Evolutionary conservation across 495 filamentous ascomycete species (phyloP).

Genomic region (Talaromyces thailandensis): DNA sequence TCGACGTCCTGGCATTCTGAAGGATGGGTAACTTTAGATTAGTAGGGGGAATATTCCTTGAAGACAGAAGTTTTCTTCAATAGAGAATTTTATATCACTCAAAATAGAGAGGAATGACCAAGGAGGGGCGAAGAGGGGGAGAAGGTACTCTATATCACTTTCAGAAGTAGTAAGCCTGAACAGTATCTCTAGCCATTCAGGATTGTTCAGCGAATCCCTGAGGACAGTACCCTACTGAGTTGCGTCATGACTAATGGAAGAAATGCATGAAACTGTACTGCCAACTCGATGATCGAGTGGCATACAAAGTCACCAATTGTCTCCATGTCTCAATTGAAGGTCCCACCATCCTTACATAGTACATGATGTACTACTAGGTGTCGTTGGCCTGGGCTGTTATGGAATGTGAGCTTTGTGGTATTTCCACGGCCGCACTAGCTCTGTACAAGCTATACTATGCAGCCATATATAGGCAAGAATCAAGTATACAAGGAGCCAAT

Average conservation of each 20-base stretch:
- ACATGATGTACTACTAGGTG: too few relatives aligned
- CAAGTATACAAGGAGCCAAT: too few relatives aligned
- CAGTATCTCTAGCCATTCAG: not conserved
- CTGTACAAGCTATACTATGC: too few relatives aligned
- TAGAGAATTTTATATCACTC: too few relatives aligned
- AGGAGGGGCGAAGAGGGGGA: not conserved
- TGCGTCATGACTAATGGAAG: not conserved
- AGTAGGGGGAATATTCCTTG: not conserved
- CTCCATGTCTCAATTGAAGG: too few relatives aligned
- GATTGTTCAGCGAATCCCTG: not conserved
- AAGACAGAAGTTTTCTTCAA: not conserved
- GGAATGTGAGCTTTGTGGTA: too few relatives aligned
- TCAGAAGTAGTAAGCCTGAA: not conserved
- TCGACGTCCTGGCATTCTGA: not conserved
- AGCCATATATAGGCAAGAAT: too few relatives aligned
- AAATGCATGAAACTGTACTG: not conserved
- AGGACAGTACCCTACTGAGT: not conserved
- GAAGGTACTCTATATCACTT: not conserved
- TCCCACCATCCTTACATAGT: too few relatives aligned
- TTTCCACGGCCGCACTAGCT: too few relatives aligned
- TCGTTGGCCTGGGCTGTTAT: too few relatives aligned
- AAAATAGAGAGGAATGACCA: not conserved
- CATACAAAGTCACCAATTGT: too few relatives aligned
- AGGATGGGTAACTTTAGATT: constrained; percentile 5
- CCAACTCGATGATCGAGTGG: not conserved